Evolutionary conservation across 257 asterid genomes (phyloP), one percentile per base, ranked within the genome.

Genomic region (Salvia miltiorrhiza): DNA sequence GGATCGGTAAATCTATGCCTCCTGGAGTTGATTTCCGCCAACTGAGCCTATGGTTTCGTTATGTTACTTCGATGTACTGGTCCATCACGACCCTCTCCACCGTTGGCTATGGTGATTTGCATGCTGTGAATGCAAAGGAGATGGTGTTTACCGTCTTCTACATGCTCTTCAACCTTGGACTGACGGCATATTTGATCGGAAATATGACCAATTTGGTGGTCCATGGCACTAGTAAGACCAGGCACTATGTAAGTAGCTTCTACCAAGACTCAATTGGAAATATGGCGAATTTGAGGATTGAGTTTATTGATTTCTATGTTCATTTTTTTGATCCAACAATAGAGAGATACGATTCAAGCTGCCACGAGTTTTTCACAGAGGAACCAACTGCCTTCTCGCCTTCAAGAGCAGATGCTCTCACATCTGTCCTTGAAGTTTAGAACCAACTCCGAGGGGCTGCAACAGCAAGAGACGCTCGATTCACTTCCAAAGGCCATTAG

Each of bases 71-170:
- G 7, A 75, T 81, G n/a, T 86, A 83, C 69, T 86, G 88, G 88
- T 81, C 92, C 41, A 79, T 79, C 69, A 79, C 83, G 11, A 86
- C 92, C 30, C 84, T 86, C 41, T 67, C 87, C 11, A 77, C 87
- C 4, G 81, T 76, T n/a, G 92, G 92, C 52, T 86, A 86, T 75
- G 92, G 91, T 41, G 91, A 85, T 52, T 24, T 83, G 54, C 91
- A 85, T 48, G 84, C 91, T 1, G 74, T 61, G 21, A 85, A 73
- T 49, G 70, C 79, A 7, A 45, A 71, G 70, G 88, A 83, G 67
- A 83, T 79, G 88, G 13, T 83, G 60, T 85, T 81, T 48, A 66
- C 52, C 63, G 44, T 65, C 32, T 70, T 77, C 37, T 85, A 77
- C 59, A 85, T 83, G 91, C 75, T 83, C 40, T 83, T 85, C 44